phyloP scores from a whole-genome alignment of 2,329 filamentous ascomycete species.

The Claviceps sp. region DNA sequence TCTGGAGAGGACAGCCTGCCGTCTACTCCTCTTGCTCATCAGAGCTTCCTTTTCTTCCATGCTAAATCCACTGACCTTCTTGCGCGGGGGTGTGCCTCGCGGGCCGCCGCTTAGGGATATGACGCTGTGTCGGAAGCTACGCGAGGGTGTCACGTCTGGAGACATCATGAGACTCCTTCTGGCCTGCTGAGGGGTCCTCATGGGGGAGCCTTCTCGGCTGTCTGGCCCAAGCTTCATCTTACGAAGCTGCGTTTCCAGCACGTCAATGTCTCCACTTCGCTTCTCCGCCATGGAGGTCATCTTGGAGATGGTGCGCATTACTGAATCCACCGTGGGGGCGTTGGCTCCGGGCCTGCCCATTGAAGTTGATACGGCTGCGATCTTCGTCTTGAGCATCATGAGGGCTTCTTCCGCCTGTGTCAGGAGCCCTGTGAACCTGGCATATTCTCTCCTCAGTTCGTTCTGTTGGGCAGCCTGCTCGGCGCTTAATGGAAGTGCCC shows the following conservation, averaged over 20 bases:
- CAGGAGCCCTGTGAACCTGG: slow-evolving; percentile 59
- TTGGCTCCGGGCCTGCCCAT: slow-evolving; percentile 32
- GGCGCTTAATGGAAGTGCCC: slow-evolving; percentile 62
- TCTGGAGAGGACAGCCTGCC: slow-evolving; percentile 38
- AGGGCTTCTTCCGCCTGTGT: slow-evolving; percentile 69
- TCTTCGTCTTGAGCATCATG: slow-evolving; percentile 63
- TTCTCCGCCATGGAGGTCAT: slow-evolving; percentile 90
- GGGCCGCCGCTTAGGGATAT: slow-evolving; percentile 28
- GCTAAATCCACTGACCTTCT: slow-evolving; percentile 49
- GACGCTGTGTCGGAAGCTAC: slow-evolving; percentile 25
- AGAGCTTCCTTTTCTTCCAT: slow-evolving; percentile 43
- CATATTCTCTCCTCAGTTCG: slow-evolving; percentile 66
- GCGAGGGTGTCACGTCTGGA: slow-evolving; percentile 29
- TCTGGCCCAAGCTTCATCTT: slow-evolving; percentile 44
- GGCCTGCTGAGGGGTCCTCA: slow-evolving; percentile 23
- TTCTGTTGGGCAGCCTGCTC: slow-evolving; percentile 77
- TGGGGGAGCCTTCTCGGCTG: slow-evolving; percentile 30
- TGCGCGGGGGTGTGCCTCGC: slow-evolving; percentile 36
- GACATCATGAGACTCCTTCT: slow-evolving; percentile 26
- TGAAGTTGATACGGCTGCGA: slow-evolving; percentile 45
- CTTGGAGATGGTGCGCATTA: slow-evolving; percentile 80
- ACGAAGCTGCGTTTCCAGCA: slow-evolving; percentile 76
- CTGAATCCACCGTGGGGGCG: slow-evolving; percentile 78
- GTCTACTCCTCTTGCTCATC: slow-evolving; percentile 38
- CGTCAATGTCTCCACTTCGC: slow-evolving; percentile 79